Conservation (phyloP, 2,329 filamentous ascomycete genomes). For the Curvularia sp. region DNA sequence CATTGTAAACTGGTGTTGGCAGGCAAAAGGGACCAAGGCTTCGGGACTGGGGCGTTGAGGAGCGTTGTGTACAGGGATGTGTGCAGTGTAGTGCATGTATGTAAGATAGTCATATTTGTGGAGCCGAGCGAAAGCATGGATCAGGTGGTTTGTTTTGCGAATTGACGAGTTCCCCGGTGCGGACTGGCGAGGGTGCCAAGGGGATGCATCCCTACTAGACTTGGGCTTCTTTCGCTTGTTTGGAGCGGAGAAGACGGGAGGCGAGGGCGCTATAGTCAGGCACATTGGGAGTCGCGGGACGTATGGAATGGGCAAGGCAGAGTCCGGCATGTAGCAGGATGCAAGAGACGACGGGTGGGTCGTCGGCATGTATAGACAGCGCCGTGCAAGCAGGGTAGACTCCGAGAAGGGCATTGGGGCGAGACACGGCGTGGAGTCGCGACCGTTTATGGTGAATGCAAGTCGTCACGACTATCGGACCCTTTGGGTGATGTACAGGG, state of each 20-base stretch:
- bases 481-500: conserved; percentile 20
- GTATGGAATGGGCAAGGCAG: neutral
- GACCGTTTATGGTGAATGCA: conserved; percentile 10
- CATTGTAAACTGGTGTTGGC: conserved; percentile 24
- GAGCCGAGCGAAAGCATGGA: conserved; percentile 21
- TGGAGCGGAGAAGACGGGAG: conserved; percentile 19
- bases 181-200: conserved; percentile 15
- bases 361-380: conserved; percentile 1
- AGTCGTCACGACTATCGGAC: conserved; percentile 23
- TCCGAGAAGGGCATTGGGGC: neutral
- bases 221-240: conserved; percentile 16
- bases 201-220: conserved; percentile 8
- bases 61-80: conserved; percentile 10
- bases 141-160: conserved; percentile 29
- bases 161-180: conserved; percentile 29
- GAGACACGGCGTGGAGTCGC: neutral
- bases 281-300: neutral
- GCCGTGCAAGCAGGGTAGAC: no score
- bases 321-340: neutral
- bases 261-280: conserved; percentile 13
- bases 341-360: neutral
- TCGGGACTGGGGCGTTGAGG: conserved; percentile 27
- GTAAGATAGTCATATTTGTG: conserved; percentile 16
- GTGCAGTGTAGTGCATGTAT: neutral
- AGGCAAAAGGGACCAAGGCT: conserved; percentile 11